Percentiles rank a stretch among this genome's conserved stretches.
Evolutionary conservation across 805 yeast genomes (phyloP).

Genomic region (Cyberlindnera mississippiensis): DNA sequence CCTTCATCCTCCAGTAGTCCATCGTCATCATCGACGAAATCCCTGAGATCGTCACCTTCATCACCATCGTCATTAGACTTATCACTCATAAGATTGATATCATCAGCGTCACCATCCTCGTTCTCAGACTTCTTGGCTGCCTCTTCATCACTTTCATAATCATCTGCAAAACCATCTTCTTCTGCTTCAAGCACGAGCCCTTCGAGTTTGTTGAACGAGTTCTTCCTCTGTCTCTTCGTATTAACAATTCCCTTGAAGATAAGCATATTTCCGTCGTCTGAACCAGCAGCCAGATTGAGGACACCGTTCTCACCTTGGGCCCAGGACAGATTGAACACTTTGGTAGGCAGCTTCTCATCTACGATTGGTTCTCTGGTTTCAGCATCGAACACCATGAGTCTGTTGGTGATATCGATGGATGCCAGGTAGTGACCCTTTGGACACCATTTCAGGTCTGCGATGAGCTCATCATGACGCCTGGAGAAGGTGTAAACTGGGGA

Average conservation of each 20-base stretch:
- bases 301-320: constrained; percentile 18
- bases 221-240: constrained; percentile 21
- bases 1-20: constrained; percentile 64
- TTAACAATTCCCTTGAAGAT: constrained; percentile 28
- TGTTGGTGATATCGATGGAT: constrained; percentile 47
- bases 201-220: constrained; percentile 10
- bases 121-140: constrained; percentile 22
- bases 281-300: constrained; percentile 31
- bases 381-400: constrained; percentile 55
- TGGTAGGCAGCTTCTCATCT: constrained; percentile 28
- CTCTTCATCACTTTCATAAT: constrained; percentile 18
- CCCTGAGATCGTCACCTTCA: constrained; percentile 29
- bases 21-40: constrained; percentile 43
- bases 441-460: constrained; percentile 47
- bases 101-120: constrained; percentile 28
- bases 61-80: constrained; percentile 18
- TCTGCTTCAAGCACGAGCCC: constrained; percentile 25
- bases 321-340: constrained; percentile 35
- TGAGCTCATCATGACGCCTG: constrained; percentile 26
- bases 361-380: constrained; percentile 31
- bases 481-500: constrained; percentile 17
- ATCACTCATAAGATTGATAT: constrained; percentile 26
- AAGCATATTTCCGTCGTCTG: constrained; percentile 39
- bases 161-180: too few species aligned
- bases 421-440: constrained; percentile 62